phyloP scores from a whole-genome alignment of 1,284 basidiomycete genomes.

The Boletus albobrunnescens region DNA sequence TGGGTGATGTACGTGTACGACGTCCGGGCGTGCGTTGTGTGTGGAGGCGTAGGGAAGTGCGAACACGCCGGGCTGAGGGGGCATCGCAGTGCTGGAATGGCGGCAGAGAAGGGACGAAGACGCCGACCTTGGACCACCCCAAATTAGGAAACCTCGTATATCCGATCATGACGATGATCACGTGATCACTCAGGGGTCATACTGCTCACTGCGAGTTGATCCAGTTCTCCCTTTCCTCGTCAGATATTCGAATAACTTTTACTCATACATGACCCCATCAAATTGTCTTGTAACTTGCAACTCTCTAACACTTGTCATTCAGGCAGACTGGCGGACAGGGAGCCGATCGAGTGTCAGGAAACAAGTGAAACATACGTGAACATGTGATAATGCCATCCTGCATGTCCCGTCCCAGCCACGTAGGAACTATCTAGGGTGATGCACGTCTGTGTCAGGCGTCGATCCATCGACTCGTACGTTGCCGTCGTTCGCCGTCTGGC shows the following conservation, averaged over 20 bases:
- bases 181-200: constrained; percentile 8
- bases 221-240: no score
- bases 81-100: constrained; percentile 34
- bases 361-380: constrained; percentile 6
- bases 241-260: constrained; percentile 13
- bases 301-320: background rate
- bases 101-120: background rate
- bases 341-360: constrained; percentile 2
- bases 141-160: constrained; percentile 11
- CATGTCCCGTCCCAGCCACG: constrained; percentile 39
- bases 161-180: constrained; percentile 27
- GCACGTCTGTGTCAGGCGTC: no score
- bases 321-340: constrained; percentile 18
- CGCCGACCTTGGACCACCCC: constrained; percentile 10
- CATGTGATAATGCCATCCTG: no score
- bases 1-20: constrained; percentile 31
- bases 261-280: constrained; percentile 8
- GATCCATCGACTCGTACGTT: no score
- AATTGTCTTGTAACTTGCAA: constrained; percentile 11
- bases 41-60: constrained; percentile 44
- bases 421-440: no score
- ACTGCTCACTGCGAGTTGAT: background rate
- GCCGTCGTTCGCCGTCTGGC: background rate
- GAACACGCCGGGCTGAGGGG: constrained; percentile 52
- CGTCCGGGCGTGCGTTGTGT: constrained; percentile 38